Base-by-base conservation (phyloP, 768 basidiomycete species). In the Boletus fagicola region DNA sequence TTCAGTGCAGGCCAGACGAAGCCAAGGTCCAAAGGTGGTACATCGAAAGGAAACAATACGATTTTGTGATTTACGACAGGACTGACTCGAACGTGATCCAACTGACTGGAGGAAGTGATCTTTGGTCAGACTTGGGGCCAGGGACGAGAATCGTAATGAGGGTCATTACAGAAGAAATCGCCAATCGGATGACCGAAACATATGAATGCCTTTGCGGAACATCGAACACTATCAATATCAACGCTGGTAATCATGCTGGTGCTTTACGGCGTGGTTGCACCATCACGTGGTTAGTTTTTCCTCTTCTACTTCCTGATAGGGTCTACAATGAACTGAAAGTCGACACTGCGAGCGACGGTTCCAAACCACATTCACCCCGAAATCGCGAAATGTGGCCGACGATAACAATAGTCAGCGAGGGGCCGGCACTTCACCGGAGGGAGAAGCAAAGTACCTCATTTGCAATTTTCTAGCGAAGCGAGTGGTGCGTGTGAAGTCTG, bases 131-230 rank as follows among this genome's bases (percentile, higher is more conserved):
- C 11, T 4, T 59, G 46, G 4, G 28, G 16, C 5, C 56, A 5
- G 46, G 58, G 16, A 20, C 56, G 2, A 51, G 26, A 31, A 47
- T 59, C 20, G 22, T 58, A 5, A 52, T 49, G 58, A 48, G 56
- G 28, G 46, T 26, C 11, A 40, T 59, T 7, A 43, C 8, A 1
- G 51, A 60, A 13, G 59, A 60, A 30, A 10, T 26, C 1, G 4
- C 20, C 6, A 3, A 33, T 13, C 5, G 2, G 18, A n/a, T 44
- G 2, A 36, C 26, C 16, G n/a, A 30, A 0, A 58, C 53, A 9
- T 55, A 49, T 42, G 38, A n/a, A 40, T 49, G 53, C 9, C 57
- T 28, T 3, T 49, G 57, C 22, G 53, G 53, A 28, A 54, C 24
- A 7, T n/a, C 7, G 28, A 22, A 22, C 22, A 24, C 26, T 5